Evolutionary conservation across 805 yeast genomes (phyloP).

Genomic region (Wickerhamomyces canadensis): DNA sequence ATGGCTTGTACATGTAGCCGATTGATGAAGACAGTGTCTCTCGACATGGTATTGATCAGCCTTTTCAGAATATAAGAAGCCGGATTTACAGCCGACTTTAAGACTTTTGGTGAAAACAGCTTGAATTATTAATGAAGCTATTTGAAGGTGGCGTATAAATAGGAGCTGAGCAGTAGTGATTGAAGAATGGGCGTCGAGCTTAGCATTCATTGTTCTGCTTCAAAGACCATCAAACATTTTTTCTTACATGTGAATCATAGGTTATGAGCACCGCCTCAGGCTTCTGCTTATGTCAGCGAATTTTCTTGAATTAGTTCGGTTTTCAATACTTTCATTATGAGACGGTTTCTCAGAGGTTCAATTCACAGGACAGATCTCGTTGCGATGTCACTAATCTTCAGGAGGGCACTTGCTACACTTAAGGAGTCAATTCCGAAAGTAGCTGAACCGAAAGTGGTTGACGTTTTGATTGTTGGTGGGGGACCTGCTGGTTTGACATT

Average conservation of each 20-base stretch:
- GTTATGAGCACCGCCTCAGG: too few relatives aligned
- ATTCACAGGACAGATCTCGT: background rate
- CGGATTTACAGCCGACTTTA: background rate
- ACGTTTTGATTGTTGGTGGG: constrained; percentile 88
- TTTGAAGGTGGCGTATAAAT: too few relatives aligned
- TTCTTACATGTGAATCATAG: too few relatives aligned
- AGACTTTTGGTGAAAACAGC: background rate
- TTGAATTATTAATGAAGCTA: background rate
- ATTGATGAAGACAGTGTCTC: constrained; percentile 21
- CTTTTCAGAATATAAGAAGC: too few relatives aligned
- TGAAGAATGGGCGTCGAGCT: too few relatives aligned
- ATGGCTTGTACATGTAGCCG: constrained; percentile 57
- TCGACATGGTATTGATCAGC: constrained; percentile 1
- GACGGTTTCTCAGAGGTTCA: background rate
- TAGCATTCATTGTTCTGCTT: too few relatives aligned
- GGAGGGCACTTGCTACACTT: constrained; percentile 19
- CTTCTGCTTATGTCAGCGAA: too few relatives aligned
- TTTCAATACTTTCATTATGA: too few relatives aligned
- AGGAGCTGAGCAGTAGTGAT: too few relatives aligned
- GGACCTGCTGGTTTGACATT: constrained; percentile 95
- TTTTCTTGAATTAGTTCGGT: too few relatives aligned
- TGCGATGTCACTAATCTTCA: constrained; percentile 17
- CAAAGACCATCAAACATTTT: too few relatives aligned
- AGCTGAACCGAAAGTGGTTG: constrained; percentile 32
- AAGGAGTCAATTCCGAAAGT: constrained; percentile 1